A percentile compares a stretch with the other conserved stretches of the same genome.
These are phyloP conservation scores for Aspergillus sojae DNA, from an alignment of 2,329 filamentous ascomycete genomes.

Conservation along the genomic window DNA sequence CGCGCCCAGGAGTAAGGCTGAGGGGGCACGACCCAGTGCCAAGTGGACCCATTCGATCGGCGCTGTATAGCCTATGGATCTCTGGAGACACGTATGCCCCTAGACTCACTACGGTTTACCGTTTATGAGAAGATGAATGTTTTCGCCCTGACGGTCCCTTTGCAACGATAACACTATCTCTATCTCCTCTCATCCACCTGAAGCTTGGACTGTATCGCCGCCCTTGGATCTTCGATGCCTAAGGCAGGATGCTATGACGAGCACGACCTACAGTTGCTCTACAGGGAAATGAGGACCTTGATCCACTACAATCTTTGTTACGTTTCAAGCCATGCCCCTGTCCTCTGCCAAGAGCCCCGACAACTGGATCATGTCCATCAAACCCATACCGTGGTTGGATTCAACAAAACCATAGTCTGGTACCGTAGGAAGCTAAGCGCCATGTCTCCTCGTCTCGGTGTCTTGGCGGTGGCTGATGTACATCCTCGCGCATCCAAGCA, in stretches of 20 bases:
- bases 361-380: neutral
- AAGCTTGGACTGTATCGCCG: no score
- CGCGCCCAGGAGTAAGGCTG: slow-evolving; percentile 6
- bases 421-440: neutral
- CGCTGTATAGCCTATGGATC: neutral
- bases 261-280: no score
- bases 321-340: neutral
- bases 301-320: neutral
- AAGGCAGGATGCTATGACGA: neutral
- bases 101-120: neutral
- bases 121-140: no score
- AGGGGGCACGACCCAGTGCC: neutral
- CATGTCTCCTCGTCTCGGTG: neutral
- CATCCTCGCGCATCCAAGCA: neutral
- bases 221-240: neutral
- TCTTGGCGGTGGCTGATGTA: neutral
- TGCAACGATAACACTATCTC: neutral
- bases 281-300: neutral
- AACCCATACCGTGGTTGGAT: neutral
- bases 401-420: neutral
- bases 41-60: neutral
- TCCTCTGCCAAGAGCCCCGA: neutral
- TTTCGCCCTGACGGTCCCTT: no score
- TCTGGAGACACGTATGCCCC: neutral
- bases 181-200: no score